Conservation (phyloP, 768 basidiomycete species). For the Mycena galericulata region DNA sequence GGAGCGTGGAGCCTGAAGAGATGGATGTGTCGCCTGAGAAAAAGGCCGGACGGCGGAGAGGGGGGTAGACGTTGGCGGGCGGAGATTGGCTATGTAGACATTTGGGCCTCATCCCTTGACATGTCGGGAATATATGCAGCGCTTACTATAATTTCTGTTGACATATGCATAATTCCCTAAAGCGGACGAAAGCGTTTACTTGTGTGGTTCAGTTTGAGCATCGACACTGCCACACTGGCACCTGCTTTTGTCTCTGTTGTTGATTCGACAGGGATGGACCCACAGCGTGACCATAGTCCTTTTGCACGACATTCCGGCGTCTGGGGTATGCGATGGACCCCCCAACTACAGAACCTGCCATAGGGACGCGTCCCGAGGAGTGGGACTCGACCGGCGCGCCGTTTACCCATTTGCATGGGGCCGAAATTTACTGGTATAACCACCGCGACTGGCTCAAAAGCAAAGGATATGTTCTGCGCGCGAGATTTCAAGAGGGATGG, state of each 20-base stretch:
- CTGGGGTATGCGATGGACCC: too few species aligned
- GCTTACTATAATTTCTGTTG: neutral
- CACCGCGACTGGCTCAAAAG: neutral
- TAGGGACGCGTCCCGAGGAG: neutral
- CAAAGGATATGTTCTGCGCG: neutral
- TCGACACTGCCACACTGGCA: conserved; percentile 13
- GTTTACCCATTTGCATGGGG: neutral
- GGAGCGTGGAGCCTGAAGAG: neutral
- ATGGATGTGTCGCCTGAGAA: conserved; percentile 10
- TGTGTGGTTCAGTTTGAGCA: conserved; percentile 1
- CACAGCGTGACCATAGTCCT: too few species aligned
- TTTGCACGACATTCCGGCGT: too few species aligned
- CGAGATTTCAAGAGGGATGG: neutral
- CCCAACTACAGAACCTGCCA: neutral
- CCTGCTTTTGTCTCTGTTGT: too few species aligned
- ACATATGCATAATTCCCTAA: conserved; percentile 13
- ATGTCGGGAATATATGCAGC: too few species aligned
- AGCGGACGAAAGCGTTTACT: conserved; percentile 5
- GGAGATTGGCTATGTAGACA: too few species aligned
- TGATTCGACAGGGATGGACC: too few species aligned
- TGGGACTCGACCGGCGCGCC: neutral
- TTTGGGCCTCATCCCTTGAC: too few species aligned
- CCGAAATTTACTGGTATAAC: neutral
- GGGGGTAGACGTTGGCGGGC: too few species aligned
- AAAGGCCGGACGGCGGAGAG: neutral